Percentiles rank a stretch among this genome's conserved stretches.
phyloP scores from a whole-genome alignment of 495 filamentous ascomycete genomes.

The Halenospora varia region DNA sequence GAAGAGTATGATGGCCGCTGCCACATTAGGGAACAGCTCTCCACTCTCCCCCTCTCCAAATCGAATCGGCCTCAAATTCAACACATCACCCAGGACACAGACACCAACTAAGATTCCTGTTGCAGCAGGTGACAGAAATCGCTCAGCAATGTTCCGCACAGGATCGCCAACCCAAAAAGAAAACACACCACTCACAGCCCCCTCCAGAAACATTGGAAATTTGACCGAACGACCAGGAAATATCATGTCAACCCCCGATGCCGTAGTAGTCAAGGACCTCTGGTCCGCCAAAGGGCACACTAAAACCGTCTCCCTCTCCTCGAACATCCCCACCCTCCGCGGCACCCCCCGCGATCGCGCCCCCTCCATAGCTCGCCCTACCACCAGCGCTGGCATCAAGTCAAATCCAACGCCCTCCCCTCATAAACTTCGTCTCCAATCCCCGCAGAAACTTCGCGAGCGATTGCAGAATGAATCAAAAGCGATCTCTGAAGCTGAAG shows the following conservation, averaged over 20 bases:
- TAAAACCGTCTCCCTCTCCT: constrained; percentile 20
- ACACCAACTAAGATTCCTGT: constrained; percentile 28
- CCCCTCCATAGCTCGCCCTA: constrained; percentile 23
- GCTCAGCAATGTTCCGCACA: constrained; percentile 8
- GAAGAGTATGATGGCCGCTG: constrained; percentile 52
- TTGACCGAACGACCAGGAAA: constrained; percentile 22
- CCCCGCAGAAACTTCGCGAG: constrained; percentile 88
- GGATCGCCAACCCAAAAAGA: constrained; percentile 25
- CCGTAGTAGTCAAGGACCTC: constrained; percentile 13
- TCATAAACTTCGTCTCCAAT: constrained; percentile 76
- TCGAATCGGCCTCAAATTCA: constrained; percentile 16
- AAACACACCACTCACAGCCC: constrained; percentile 11
- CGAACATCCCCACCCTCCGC: constrained; percentile 26
- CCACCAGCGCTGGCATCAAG: constrained; percentile 34
- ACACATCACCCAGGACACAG: constrained; percentile 26
- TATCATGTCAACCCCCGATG: constrained; percentile 23
- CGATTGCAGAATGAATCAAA: constrained; percentile 78
- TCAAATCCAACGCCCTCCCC: too few species aligned
- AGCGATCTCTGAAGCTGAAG: constrained; percentile 62
- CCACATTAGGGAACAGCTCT: constrained; percentile 37
- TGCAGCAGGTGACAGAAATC: constrained; percentile 16
- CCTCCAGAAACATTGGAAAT: constrained; percentile 18
- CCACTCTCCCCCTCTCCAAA: constrained; percentile 20
- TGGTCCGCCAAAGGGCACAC: constrained; percentile 17
- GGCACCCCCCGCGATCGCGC: constrained; percentile 11